phyloP scores from a whole-genome alignment of 108 stramenopile genomes.

The Pelagomonas calceolata region DNA sequence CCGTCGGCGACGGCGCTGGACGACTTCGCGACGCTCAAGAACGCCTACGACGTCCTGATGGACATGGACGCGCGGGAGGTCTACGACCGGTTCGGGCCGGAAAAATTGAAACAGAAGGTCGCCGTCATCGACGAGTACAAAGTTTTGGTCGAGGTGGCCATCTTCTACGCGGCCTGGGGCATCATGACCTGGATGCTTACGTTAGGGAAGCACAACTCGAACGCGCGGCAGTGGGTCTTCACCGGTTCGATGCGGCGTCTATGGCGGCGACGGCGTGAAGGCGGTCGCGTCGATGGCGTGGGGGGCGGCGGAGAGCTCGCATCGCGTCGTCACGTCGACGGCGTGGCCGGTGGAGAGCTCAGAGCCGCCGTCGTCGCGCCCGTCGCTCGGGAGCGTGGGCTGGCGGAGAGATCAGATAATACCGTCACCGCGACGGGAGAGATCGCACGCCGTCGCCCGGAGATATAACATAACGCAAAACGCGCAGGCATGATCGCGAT shows the following conservation, averaged over 20 bases:
- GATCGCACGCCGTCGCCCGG: too few species aligned
- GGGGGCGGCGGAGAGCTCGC: too few species aligned
- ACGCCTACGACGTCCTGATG: constrained; percentile 86
- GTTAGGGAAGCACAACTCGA: constrained; percentile 69
- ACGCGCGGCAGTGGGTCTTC: constrained; percentile 76
- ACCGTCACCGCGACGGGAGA: too few species aligned
- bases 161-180: constrained; percentile 86
- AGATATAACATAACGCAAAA: too few species aligned
- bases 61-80: constrained; percentile 85
- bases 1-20: constrained; percentile 73
- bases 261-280: too few species aligned
- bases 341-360: too few species aligned
- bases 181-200: constrained; percentile 88
- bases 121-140: constrained; percentile 68
- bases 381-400: too few species aligned
- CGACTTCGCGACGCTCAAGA: constrained; percentile 74
- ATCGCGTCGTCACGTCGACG: too few species aligned
- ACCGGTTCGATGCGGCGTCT: too few species aligned
- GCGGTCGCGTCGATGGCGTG: too few species aligned
- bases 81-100: constrained; percentile 92
- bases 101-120: constrained; percentile 71
- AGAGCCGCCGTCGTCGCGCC: too few species aligned
- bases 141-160: constrained; percentile 69
- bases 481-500: constrained; percentile 84
- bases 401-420: too few species aligned